Percentiles rank a stretch among this genome's conserved stretches.
Conservation (phyloP, 768 basidiomycete species). For the Pisolithus orientalis region DNA sequence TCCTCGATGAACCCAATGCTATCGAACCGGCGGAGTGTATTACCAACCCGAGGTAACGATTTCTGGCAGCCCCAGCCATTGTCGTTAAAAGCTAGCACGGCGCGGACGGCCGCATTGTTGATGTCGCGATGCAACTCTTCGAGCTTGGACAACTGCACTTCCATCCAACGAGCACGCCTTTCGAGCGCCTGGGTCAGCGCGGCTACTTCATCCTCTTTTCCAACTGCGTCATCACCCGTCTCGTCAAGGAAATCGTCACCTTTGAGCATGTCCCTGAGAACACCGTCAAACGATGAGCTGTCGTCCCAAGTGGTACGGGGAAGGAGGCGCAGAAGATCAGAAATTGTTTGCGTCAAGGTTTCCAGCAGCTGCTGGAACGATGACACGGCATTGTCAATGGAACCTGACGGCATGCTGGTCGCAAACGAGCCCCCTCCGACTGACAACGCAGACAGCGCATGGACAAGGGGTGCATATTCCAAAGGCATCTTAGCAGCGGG, state of each 20-base stretch:
- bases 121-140: slow-evolving; percentile 88
- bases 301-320: slow-evolving; percentile 89
- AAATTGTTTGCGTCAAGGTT: slow-evolving; percentile 86
- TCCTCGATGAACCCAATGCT: slow-evolving; percentile 51
- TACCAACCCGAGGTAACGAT: slow-evolving; percentile 65
- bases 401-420: slow-evolving; percentile 70
- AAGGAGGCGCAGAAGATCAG: slow-evolving; percentile 75
- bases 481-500: slow-evolving; percentile 76
- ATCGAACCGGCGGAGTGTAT: slow-evolving; percentile 64
- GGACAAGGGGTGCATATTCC: slow-evolving; percentile 80
- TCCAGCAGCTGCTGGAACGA: slow-evolving; percentile 87
- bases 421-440: slow-evolving; percentile 82
- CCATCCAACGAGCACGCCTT: slow-evolving; percentile 91
- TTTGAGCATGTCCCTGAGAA: slow-evolving; percentile 81
- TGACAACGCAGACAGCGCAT: slow-evolving; percentile 80
- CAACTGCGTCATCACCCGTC: slow-evolving; percentile 53
- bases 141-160: slow-evolving; percentile 81
- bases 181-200: slow-evolving; percentile 78
- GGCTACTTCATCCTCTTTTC: slow-evolving; percentile 79
- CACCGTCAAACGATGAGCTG: slow-evolving; percentile 83
- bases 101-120: slow-evolving; percentile 80
- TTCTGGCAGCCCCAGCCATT: slow-evolving; percentile 72
- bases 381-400: slow-evolving; percentile 86
- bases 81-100: slow-evolving; percentile 79
- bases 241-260: slow-evolving; percentile 85